Percentiles rank a stretch among this genome's conserved stretches.
These are phyloP conservation scores for Botrytis tulipae DNA, from an alignment of 2,329 filamentous ascomycete genomes.

Conservation along the genomic window DNA sequence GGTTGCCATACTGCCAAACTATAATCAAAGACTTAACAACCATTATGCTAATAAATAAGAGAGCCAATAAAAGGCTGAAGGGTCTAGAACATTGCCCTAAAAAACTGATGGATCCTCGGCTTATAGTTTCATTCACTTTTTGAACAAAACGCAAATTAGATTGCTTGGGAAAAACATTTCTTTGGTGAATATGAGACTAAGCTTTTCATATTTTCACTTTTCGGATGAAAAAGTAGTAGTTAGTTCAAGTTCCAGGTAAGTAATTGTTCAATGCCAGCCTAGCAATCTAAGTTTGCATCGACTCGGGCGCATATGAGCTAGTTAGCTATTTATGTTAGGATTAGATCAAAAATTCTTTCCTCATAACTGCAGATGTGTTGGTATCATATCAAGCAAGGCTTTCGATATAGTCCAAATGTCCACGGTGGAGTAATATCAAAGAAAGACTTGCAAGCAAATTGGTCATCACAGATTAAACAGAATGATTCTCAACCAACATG, in stretches of 20 bases:
- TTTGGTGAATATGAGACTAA: neutral
- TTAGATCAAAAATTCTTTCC: neutral
- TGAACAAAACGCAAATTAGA: neutral
- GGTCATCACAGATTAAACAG: fast-evolving
- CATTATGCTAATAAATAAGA: neutral
- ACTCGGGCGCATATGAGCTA: too few relatives aligned
- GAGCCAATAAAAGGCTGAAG: neutral
- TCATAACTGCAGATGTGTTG: neutral
- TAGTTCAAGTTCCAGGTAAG: neutral
- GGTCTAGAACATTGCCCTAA: neutral
- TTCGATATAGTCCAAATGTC: too few relatives aligned
- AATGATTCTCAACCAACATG: fast-evolving
- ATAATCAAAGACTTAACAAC: neutral
- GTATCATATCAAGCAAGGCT: neutral
- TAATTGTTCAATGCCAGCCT: neutral
- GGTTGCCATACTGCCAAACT: neutral
- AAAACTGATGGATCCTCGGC: neutral
- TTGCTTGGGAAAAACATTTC: neutral
- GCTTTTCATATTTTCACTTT: neutral
- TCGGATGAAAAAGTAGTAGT: neutral
- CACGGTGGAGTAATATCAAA: neutral
- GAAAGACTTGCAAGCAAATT: neutral
- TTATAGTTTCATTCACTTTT: neutral
- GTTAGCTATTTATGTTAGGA: fast-evolving
- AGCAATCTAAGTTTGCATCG: neutral